Percentiles rank a stretch among this genome's conserved stretches.
phyloP scores from a whole-genome alignment of 2,329 filamentous ascomycete species.

The Tolypocladium paradoxum region DNA sequence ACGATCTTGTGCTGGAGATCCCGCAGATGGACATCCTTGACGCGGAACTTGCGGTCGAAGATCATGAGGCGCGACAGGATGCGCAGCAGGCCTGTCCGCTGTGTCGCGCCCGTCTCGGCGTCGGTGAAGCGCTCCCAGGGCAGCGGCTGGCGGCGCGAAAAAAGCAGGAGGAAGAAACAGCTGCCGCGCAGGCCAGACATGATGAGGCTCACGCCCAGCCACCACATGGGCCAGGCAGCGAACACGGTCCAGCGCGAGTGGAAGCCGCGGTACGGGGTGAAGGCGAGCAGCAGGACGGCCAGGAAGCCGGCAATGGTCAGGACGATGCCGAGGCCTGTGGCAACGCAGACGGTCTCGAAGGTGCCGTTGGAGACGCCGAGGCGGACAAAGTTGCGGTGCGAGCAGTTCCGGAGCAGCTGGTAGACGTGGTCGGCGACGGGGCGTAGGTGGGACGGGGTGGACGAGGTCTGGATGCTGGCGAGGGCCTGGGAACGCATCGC shows the following conservation, averaged over 20 bases:
- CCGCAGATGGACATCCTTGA: conserved; percentile 31
- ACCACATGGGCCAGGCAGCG: conserved; percentile 34
- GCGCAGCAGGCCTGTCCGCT: conserved; percentile 15
- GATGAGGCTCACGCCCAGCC: conserved; percentile 29
- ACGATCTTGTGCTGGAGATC: conserved; percentile 33
- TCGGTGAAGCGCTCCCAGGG: conserved; percentile 39
- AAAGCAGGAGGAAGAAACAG: conserved; percentile 36
- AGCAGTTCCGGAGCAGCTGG: conserved; percentile 34
- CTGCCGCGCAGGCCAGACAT: conserved; percentile 33
- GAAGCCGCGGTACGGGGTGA: conserved; percentile 24
- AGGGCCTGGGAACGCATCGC: conserved; percentile 28
- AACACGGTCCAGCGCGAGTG: conserved; percentile 31
- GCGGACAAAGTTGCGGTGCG: conserved; percentile 38
- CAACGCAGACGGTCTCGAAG: conserved; percentile 36
- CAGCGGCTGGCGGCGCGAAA: conserved; percentile 32
- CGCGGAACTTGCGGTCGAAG: conserved; percentile 33
- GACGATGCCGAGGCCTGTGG: conserved; percentile 30
- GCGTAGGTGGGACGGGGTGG: conserved; percentile 26
- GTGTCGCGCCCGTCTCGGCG: conserved; percentile 11
- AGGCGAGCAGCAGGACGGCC: conserved; percentile 26
- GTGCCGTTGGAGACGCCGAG: conserved; percentile 43
- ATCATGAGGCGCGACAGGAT: conserved; percentile 30
- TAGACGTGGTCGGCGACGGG: conserved; percentile 36
- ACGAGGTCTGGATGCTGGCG: conserved; percentile 18
- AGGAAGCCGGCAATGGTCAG: conserved; percentile 28